Percentiles rank a stretch among this genome's conserved stretches.
phyloP scores from a whole-genome alignment of 2,329 filamentous ascomycete genomes.

The Diaporthe citri region DNA sequence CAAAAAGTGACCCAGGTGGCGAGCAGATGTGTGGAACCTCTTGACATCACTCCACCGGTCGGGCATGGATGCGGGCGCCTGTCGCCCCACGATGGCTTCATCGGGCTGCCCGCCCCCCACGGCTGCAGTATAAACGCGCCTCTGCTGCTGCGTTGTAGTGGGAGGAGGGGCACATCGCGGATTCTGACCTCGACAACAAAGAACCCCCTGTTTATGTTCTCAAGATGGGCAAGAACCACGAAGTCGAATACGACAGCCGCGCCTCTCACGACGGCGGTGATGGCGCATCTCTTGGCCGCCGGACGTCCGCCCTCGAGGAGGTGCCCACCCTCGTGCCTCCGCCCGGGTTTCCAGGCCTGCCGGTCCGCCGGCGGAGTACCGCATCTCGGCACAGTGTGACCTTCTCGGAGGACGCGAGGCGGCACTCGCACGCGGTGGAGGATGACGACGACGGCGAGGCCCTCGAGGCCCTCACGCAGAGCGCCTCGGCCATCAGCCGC shows the following conservation, averaged over 20 bases:
- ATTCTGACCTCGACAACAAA: neutral
- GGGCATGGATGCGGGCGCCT: constrained; percentile 16
- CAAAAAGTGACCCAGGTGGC: neutral
- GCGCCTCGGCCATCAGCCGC: constrained; percentile 32
- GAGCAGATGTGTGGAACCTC: neutral
- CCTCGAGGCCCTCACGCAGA: constrained; percentile 32
- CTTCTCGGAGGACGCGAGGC: constrained; percentile 10
- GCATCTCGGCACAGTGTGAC: constrained; percentile 30
- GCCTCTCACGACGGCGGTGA: constrained; percentile 20
- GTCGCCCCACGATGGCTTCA: constrained; percentile 26
- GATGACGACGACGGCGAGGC: constrained; percentile 3
- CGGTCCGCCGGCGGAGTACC: constrained; percentile 33
- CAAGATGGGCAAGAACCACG: constrained; percentile 27
- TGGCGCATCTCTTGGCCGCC: constrained; percentile 21
- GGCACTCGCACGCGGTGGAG: constrained; percentile 27
- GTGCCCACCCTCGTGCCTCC: constrained; percentile 31
- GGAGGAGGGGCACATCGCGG: neutral
- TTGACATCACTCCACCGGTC: constrained; percentile 22
- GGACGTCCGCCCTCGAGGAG: constrained; percentile 32
- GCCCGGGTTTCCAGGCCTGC: constrained; percentile 25
- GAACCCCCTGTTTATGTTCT: neutral
- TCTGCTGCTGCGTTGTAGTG: neutral
- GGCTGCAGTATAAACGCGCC: constrained; percentile 11
- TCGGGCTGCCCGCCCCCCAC: neutral
- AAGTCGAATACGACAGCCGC: neutral